These are phyloP conservation scores for Talaromyces islandicus DNA, from an alignment of 2,329 filamentous ascomycete species.

Conservation along the genomic window DNA sequence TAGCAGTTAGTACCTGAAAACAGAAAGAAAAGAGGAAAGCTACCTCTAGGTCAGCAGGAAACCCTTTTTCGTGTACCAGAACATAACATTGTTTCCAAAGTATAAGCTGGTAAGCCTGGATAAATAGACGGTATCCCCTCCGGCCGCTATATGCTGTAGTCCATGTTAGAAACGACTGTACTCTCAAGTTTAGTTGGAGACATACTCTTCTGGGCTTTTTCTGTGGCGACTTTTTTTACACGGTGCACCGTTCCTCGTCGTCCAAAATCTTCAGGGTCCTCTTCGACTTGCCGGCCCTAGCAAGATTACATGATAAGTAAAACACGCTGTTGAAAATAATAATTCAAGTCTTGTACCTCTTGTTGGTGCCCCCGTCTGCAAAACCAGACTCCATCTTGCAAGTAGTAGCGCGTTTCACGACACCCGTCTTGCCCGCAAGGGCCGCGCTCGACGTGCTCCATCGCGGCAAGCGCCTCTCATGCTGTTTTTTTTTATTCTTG, in stretches of 20 bases:
- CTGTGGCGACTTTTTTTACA: conserved; percentile 49
- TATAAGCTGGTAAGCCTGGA: conserved; percentile 79
- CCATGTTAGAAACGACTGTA: not conserved
- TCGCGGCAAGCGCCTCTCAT: conserved; percentile 18
- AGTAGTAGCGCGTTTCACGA: conserved; percentile 64
- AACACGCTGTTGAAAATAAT: too few relatives aligned
- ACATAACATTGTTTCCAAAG: conserved; percentile 74
- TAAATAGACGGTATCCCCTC: conserved; percentile 68
- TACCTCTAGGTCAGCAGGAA: conserved; percentile 69
- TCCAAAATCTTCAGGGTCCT: conserved; percentile 65
- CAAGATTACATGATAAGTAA: not conserved
- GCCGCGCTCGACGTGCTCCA: conserved; percentile 42
- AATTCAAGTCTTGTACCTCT: conserved; percentile 47
- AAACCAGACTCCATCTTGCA: conserved; percentile 70
- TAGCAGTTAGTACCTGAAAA: not conserved
- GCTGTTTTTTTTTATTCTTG: not conserved
- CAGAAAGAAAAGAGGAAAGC: not conserved
- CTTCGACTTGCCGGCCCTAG: conserved; percentile 41
- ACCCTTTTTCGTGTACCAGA: conserved; percentile 60
- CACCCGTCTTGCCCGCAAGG: conserved; percentile 58
- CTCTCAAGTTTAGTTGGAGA: not conserved
- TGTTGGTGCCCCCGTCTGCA: conserved; percentile 77
- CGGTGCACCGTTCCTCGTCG: conserved; percentile 52
- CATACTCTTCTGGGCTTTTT: conserved; percentile 47
- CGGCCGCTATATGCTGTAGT: conserved; percentile 51